Evolutionary conservation across 805 yeast genomes (phyloP).

Genomic region (Metschnikowia koreensis): DNA sequence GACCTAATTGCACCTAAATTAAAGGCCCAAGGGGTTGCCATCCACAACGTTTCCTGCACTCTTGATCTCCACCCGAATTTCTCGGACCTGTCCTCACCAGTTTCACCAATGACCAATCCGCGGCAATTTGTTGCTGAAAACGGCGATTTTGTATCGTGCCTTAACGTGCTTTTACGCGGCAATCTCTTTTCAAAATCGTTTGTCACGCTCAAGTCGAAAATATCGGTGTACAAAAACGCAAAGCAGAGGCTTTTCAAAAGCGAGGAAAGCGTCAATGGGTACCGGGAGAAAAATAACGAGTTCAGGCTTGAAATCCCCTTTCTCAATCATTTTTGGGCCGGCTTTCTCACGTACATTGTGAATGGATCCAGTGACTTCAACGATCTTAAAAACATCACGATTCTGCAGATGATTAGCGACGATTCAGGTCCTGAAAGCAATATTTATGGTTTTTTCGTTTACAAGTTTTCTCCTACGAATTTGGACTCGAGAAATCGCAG

Average conservation of each 20-base stretch:
- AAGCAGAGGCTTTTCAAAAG: slow-evolving; percentile 21
- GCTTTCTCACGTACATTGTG: slow-evolving; percentile 33
- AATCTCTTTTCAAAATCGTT: slow-evolving; percentile 1
- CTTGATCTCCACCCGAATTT: slow-evolving; percentile 10
- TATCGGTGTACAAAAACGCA: slow-evolving; percentile 25
- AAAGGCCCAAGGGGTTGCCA: slow-evolving; percentile 7
- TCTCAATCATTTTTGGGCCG: slow-evolving; percentile 38
- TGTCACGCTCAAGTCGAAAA: slow-evolving; percentile 28
- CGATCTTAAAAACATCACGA: slow-evolving; percentile 21
- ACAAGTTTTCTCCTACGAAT: slow-evolving; percentile 9
- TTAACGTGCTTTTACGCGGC: slow-evolving; percentile 7
- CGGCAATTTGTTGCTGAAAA: slow-evolving; percentile 13
- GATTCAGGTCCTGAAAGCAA: slow-evolving; percentile 10
- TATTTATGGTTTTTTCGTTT: slow-evolving; percentile 12
- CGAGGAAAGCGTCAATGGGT: slow-evolving; percentile 35
- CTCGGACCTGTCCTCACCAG: slow-evolving; percentile 12
- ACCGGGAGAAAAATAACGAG: slow-evolving; percentile 14
- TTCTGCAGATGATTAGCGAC: slow-evolving; percentile 33
- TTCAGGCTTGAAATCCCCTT: slow-evolving; percentile 36
- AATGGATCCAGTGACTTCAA: slow-evolving; percentile 27
- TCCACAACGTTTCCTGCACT: slow-evolving; percentile 11
- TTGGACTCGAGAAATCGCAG: slow-evolving; percentile 1
- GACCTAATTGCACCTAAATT: slow-evolving; percentile 6
- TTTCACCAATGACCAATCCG: slow-evolving; percentile 16
- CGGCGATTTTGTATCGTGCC: slow-evolving; percentile 16